Evolutionary conservation across 768 basidiomycete genomes (phyloP), one percentile per base, ranked within the genome.

Genomic region (Suillus fuscotomentosus): DNA sequence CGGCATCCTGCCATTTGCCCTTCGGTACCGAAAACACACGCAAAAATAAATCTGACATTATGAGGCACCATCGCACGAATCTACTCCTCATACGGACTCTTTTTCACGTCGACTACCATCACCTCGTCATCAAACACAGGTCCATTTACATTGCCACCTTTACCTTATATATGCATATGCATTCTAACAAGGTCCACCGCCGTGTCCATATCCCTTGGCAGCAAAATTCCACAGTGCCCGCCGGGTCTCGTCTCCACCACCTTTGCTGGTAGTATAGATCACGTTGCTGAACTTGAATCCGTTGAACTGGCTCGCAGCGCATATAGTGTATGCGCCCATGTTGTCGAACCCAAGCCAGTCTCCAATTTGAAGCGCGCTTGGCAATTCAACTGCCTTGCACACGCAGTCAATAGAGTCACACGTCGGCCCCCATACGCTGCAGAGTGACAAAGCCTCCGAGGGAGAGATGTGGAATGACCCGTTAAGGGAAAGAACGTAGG

Each of bases 251-350:
- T 74, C 76, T 45, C 77, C 79, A 10, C 80, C 85, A 0, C 76
- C 74, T 31, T 79, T 85, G 59, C 92, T 90, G 63, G 84, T 80
- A 45, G 92, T 94, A 74, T 95, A 97, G 36, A 89, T 77, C 65
- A 95, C 89, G 45, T 85, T 85, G 78, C 90, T 91, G 55, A 89
- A 75, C 71, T 92, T 85, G 71, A 96, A 96, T 61, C 94, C 94
- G 72, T 96, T 97, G 82, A 98, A 98, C 79, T 89, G 90, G 78
- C 92, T 95, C 61, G 97, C 95, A 0, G 97, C 97, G 73, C 95
- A 97, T 65, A 95, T 80, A n/a, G 97, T 99, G 80, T 99, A 99
- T 39, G 97, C 97, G 38, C 97, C 97, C 97, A 99, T 99, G 74
- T 94, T 89, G 63, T 90, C 89, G 80, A 96, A 99, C n/a, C 91